These are phyloP conservation scores for Colletotrichum abscissum DNA, from an alignment of 2,329 filamentous ascomycete genomes.

Conservation along the genomic window DNA sequence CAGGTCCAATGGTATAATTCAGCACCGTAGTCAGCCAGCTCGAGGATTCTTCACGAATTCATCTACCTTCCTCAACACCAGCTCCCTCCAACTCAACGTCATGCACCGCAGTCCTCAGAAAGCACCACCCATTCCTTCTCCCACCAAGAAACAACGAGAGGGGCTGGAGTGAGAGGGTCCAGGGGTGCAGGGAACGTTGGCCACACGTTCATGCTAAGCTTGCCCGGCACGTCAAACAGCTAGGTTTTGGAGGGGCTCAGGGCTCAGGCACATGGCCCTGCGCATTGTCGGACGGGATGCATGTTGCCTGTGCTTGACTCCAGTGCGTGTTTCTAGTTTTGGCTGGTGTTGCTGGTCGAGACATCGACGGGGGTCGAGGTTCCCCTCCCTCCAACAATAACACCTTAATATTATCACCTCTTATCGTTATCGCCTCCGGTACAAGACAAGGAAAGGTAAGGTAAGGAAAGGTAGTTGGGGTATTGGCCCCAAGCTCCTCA, in stretches of 20 bases:
- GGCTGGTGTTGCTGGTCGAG: neutral
- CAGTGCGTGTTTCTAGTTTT: conserved; percentile 10
- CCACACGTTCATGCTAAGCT: conserved; percentile 26
- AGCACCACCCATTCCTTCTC: neutral
- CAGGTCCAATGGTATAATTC: neutral
- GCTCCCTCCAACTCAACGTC: neutral
- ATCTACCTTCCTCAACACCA: neutral
- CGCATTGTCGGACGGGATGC: conserved; percentile 17
- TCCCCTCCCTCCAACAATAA: neutral
- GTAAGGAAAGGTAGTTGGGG: neutral
- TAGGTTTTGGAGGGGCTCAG: neutral
- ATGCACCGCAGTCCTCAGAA: neutral
- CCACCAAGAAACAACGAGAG: neutral
- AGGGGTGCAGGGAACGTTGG: neutral
- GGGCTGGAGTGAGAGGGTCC: neutral
- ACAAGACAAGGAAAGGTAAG: neutral
- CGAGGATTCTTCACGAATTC: neutral
- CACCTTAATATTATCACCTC: neutral
- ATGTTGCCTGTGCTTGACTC: conserved; percentile 5
- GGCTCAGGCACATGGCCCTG: neutral
- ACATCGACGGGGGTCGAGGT: neutral
- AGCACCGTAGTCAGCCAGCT: neutral
- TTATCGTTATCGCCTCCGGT: neutral
- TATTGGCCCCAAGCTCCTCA: neutral
- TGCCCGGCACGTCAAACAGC: conserved; percentile 25